These are phyloP conservation scores for Apophysomyces trapeziformis DNA, from an alignment of 371 early-diverging fungal genomes.

Conservation along the genomic window DNA sequence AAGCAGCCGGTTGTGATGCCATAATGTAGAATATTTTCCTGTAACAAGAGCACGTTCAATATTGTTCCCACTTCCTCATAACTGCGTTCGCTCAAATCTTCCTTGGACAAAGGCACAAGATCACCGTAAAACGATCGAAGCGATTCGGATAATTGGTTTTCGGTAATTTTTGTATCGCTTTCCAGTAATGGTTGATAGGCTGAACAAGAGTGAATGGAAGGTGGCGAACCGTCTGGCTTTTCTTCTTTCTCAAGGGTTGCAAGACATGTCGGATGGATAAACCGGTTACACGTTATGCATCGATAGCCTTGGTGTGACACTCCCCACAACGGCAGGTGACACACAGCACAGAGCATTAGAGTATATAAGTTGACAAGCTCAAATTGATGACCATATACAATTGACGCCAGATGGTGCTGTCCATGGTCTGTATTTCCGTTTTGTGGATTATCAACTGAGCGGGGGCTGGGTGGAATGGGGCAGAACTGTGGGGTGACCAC, in stretches of 20 bases:
- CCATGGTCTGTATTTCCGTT: neutral
- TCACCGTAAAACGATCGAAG: constrained; percentile 31
- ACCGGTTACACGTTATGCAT: constrained; percentile 53
- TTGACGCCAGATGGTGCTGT: constrained; percentile 13
- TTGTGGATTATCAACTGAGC: constrained; percentile 12
- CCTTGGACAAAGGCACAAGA: constrained; percentile 20
- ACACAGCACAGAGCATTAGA: constrained; percentile 54
- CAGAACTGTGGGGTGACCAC: constrained; percentile 54
- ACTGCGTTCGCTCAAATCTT: constrained; percentile 27
- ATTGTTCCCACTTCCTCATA: constrained; percentile 48
- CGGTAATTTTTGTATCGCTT: constrained; percentile 33
- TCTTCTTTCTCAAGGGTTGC: constrained; percentile 21
- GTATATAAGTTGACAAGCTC: constrained; percentile 61
- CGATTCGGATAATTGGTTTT: constrained; percentile 18
- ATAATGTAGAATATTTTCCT: constrained; percentile 45
- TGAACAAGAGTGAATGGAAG: constrained; percentile 30
- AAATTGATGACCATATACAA: constrained; percentile 49
- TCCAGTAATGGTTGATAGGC: constrained; percentile 36
- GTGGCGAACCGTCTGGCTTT: constrained; percentile 6
- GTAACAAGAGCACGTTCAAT: constrained; percentile 37
- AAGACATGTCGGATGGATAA: constrained; percentile 56
- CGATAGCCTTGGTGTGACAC: constrained; percentile 58
- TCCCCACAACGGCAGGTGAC: constrained; percentile 62
- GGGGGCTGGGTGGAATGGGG: constrained; percentile 30
- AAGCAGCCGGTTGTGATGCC: constrained; percentile 51